Evolutionary conservation across 305 asterid genomes (phyloP).

Genomic region (Fraxinus sp.): DNA sequence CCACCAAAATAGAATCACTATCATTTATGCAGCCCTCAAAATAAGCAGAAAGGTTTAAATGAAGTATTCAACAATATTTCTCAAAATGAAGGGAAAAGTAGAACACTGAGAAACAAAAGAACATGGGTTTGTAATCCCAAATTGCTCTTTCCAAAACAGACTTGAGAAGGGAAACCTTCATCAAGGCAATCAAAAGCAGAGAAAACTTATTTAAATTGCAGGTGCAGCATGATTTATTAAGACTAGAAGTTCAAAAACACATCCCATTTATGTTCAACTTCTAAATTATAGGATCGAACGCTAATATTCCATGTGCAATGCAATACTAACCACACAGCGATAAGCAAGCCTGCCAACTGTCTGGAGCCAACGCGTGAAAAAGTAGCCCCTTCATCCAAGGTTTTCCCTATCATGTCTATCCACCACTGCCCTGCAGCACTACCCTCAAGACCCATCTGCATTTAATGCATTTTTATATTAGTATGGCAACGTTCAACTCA

Average conservation of each 20-base stretch:
- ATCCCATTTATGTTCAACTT: neutral
- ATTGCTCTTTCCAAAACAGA: neutral
- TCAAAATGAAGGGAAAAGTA: neutral
- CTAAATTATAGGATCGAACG: neutral
- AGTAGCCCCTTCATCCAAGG: conserved; percentile 85
- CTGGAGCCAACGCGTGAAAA: conserved; percentile 89
- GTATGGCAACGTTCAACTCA: conserved; percentile 2
- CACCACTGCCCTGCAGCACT: conserved; percentile 98
- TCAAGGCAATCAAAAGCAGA: neutral
- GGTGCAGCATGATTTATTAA: neutral
- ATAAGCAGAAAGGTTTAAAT: neutral
- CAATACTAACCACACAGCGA: conserved; percentile 80
- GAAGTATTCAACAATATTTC: neutral
- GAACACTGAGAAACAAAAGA: neutral
- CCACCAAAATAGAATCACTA: neutral
- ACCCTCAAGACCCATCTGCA: conserved; percentile 98
- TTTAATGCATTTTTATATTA: conserved; percentile 22
- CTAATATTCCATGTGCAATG: neutral
- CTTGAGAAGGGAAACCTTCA: conserved; percentile 6
- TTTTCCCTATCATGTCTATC: conserved; percentile 86
- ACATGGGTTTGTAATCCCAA: neutral
- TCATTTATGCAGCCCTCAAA: neutral
- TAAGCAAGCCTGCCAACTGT: conserved; percentile 94
- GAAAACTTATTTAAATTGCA: neutral
- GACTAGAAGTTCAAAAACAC: neutral